Percentiles rank a stretch among this genome's conserved stretches.
Conservation (phyloP, 2,329 filamentous ascomycete genomes). For the Pleomassaria siparia region DNA sequence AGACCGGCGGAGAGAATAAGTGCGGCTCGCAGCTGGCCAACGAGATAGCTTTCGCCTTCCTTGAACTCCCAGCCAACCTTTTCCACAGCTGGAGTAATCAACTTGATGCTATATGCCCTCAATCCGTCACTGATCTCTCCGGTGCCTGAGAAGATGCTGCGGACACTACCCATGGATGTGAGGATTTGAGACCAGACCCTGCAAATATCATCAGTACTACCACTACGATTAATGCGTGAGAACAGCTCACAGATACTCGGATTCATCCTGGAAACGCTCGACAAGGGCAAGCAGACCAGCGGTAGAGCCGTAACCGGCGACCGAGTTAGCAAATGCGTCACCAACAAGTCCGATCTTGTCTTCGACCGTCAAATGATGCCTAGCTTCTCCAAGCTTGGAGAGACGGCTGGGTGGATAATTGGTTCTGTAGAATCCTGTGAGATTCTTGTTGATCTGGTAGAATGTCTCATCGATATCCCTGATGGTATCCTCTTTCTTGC, state of each 20-base stretch:
- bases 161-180: conserved; percentile 72
- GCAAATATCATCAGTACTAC: conserved; percentile 5
- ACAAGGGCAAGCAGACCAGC: conserved; percentile 80
- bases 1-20: conserved; percentile 75
- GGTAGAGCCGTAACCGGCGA: conserved; percentile 82
- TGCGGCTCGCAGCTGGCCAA: conserved; percentile 77
- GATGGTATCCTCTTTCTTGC: conserved; percentile 74
- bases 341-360: conserved; percentile 93
- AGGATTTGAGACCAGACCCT: conserved; percentile 85
- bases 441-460: conserved; percentile 91
- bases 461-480: conserved; percentile 74
- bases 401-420: conserved; percentile 89
- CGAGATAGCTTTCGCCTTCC: conserved; percentile 78
- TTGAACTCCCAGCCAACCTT: conserved; percentile 83
- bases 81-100: conserved; percentile 74
- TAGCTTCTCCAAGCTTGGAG: conserved; percentile 74
- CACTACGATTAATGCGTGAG: background rate
- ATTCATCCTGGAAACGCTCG: conserved; percentile 79
- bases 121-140: conserved; percentile 70
- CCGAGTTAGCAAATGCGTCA: conserved; percentile 84
- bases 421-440: conserved; percentile 87
- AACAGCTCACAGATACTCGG: conserved; percentile 67
- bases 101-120: conserved; percentile 74
- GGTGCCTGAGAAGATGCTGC: conserved; percentile 82
- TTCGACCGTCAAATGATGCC: conserved; percentile 74